Evolutionary conservation across 164 flowering plant genomes (phyloP), one percentile per base, ranked within the genome.

Genomic region (Litsea cubeba): DNA sequence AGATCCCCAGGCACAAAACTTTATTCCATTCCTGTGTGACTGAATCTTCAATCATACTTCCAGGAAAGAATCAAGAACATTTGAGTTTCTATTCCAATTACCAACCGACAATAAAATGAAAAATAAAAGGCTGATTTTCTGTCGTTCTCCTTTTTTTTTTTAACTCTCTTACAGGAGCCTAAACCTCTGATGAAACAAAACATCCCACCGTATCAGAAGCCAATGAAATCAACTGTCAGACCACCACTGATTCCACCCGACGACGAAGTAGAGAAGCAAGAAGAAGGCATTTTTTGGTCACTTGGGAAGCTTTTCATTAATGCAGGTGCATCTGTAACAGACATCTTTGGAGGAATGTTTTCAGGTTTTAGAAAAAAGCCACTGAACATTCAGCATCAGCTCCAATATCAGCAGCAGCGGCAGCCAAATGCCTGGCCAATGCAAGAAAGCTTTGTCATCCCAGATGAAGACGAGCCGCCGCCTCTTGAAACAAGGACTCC

Each of bases 381-480:
- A 50, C 66, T 63, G 12, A 73, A 35, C 72, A 72, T 79, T 22
- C 83, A 80, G n/a, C 24, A 65, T 24, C 69, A 73, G n/a, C 15
- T 22, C 50, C 40, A 51, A 20, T 75, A 76, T 72, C 85, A 78
- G 58, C 88, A 85, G 30, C 77, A 62, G 17, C 62, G n/a, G 32
- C 83, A 74, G 65, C 64, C 81, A 23, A 77, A 77, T 63, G 24
- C 77, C 22, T 95, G 99, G 99, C 96, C 92, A 8, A 73, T 80
- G 69, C 99, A 90, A 76, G 99, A 95, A 35, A 91, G 95, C 81
- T 93, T 77, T 82, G 95, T 81, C 58, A 87, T 91, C 71, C 96
- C 83, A 1, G 88, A 90, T 69, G 94, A 83, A 80, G 98, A 95
- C 72, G 97, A 87, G 80, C 94, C 98, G 2, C 97, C 97, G 25